phyloP scores from a whole-genome alignment of 345 rosid species.

The Moringa oleifera region DNA sequence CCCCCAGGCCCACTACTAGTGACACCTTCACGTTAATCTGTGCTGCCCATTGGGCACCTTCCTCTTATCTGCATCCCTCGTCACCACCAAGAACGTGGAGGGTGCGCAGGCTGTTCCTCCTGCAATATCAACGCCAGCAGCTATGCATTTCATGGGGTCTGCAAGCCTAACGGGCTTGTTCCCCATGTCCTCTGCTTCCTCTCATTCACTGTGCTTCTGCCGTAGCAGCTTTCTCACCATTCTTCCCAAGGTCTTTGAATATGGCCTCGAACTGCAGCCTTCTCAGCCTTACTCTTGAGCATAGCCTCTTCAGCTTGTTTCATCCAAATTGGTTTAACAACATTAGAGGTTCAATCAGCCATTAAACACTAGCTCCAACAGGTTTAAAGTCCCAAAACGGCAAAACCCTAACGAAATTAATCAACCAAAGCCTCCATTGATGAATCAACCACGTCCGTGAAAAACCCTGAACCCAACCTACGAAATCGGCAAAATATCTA shows the following conservation, averaged over 20 bases:
- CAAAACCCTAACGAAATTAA: conserved; percentile 5
- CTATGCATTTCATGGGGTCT: conserved; percentile 80
- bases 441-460: neutral
- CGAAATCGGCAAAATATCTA: too few species aligned
- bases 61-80: conserved; percentile 87
- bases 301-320: conserved; percentile 97
- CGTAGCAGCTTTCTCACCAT: conserved; percentile 31
- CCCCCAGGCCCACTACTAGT: conserved; percentile 94
- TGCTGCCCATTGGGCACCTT: conserved; percentile 80
- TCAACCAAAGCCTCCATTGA: conserved; percentile 18
- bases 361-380: conserved; percentile 10
- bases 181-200: conserved; percentile 56
- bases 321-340: conserved; percentile 79
- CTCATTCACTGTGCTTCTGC: conserved; percentile 61
- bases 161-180: conserved; percentile 84
- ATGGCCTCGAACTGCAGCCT: conserved; percentile 94
- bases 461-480: too few species aligned
- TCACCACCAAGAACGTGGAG: conserved; percentile 66
- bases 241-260: conserved; percentile 53
- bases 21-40: conserved; percentile 68
- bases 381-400: neutral
- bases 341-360: conserved; percentile 47
- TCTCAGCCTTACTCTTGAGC: conserved; percentile 84
- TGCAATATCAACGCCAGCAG: conserved; percentile 85
- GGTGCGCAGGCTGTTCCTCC: conserved; percentile 96